These are phyloP conservation scores for Coniochaeta pulveracea DNA, from an alignment of 2,329 filamentous ascomycete genomes.

Conservation along the genomic window DNA sequence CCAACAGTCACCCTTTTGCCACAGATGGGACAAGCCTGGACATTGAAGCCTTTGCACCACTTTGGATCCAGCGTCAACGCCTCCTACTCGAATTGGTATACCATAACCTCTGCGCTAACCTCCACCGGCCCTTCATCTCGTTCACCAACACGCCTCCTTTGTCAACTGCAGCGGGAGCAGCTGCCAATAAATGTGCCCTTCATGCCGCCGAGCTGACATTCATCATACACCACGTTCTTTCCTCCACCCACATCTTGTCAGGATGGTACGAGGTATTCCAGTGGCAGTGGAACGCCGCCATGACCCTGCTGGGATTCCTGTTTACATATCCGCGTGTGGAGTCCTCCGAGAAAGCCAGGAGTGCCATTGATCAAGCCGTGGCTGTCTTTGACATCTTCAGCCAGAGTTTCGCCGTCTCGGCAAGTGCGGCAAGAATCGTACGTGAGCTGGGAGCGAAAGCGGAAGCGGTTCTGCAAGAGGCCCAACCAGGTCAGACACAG, in stretches of 20 bases:
- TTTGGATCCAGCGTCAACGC: conserved; percentile 2
- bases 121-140: conserved; percentile 1
- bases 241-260: background rate
- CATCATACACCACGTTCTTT: conserved; percentile 1
- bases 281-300: conserved; percentile 3
- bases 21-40: background rate
- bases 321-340: background rate
- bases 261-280: conserved; percentile 3
- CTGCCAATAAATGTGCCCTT: background rate
- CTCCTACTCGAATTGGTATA: conserved; percentile 1
- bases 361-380: conserved; percentile 21
- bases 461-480: conserved; percentile 3
- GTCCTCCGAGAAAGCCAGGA: conserved; percentile 14
- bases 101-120: background rate
- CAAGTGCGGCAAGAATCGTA: conserved; percentile 20
- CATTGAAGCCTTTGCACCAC: background rate
- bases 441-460: conserved; percentile 8
- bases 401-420: conserved; percentile 20
- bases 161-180: background rate
- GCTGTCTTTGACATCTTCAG: conserved; percentile 23
- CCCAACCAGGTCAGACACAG: background rate
- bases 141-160: background rate
- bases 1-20: background rate
- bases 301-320: background rate
- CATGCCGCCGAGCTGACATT: background rate